These are phyloP conservation scores for Mesembryanthemum crystallinum DNA, from an alignment of 148 eudicot genomes.

Conservation along the genomic window DNA sequence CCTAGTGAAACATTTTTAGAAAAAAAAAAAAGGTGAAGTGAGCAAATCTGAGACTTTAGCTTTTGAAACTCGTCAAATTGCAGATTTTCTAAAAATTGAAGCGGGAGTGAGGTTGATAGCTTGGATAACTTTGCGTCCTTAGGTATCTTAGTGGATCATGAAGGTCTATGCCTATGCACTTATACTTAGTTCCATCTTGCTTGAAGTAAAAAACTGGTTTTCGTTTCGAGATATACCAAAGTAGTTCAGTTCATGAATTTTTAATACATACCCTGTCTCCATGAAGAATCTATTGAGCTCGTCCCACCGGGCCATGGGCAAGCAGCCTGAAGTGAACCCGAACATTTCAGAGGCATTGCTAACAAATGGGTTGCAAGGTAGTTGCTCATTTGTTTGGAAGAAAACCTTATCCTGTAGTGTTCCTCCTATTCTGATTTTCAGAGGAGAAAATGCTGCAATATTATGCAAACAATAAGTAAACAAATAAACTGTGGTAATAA, in stretches of 20 bases:
- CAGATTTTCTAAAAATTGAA: too few species aligned
- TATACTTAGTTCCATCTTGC: too few species aligned
- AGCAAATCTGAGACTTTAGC: not conserved
- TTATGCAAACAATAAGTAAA: not conserved
- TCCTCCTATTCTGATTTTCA: conserved; percentile 81
- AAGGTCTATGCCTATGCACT: too few species aligned
- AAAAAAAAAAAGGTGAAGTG: too few species aligned
- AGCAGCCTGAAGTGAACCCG: conserved; percentile 60
- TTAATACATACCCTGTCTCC: conserved; percentile 42
- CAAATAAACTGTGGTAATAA: not conserved
- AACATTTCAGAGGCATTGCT: conserved; percentile 30
- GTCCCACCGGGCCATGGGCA: conserved; percentile 66
- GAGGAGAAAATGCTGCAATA: conserved; percentile 59
- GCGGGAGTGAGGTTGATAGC: too few species aligned
- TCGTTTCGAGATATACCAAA: not conserved
- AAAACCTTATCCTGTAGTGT: conserved; percentile 58
- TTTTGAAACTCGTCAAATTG: too few species aligned
- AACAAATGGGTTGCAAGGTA: conserved; percentile 42
- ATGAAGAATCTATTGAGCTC: conserved; percentile 58
- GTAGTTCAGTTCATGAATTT: not conserved
- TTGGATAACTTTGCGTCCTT: too few species aligned
- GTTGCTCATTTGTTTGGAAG: conserved; percentile 42
- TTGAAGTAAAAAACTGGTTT: too few species aligned
- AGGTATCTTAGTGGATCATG: too few species aligned
- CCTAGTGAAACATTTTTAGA: too few species aligned